phyloP scores from a whole-genome alignment of 345 rosid genomes.

The Capsella bursapastoris region DNA sequence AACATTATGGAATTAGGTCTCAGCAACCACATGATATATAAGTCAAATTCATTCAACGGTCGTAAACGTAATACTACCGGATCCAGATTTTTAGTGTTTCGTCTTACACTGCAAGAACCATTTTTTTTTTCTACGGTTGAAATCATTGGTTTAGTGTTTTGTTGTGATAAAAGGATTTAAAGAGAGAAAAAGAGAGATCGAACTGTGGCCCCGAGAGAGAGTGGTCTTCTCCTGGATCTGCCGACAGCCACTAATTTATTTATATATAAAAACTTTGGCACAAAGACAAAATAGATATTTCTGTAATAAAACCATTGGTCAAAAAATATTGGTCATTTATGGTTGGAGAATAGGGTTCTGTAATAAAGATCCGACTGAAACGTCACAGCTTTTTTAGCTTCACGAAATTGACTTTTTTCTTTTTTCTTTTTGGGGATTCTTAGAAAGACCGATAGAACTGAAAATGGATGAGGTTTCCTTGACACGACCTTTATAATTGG shows the following conservation, averaged over 20 bases:
- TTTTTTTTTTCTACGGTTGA: background rate
- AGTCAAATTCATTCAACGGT: too few relatives aligned
- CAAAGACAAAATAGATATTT: constrained; percentile 31
- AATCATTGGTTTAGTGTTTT: background rate
- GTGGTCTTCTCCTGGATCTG: constrained; percentile 29
- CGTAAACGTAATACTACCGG: too few relatives aligned
- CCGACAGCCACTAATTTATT: constrained; percentile 32
- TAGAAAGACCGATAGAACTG: constrained; percentile 7
- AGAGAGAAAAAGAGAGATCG: background rate
- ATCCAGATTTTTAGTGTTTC: background rate
- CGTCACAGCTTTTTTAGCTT: constrained; percentile 22
- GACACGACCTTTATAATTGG: background rate
- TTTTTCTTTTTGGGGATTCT: background rate
- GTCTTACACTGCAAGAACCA: background rate
- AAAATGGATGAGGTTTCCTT: background rate
- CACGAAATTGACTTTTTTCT: constrained; percentile 34
- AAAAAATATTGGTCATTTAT: constrained; percentile 31
- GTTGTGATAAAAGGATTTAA: background rate
- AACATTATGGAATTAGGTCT: too few relatives aligned
- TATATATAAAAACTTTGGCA: background rate
- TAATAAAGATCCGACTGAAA: constrained; percentile 27
- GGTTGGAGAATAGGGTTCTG: constrained; percentile 35
- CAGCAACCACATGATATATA: too few relatives aligned
- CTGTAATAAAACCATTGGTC: too few relatives aligned
- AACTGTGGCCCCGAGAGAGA: constrained; percentile 14